Conservation (phyloP, 768 basidiomycete genomes). For the Coprinopsis cinerea region DNA sequence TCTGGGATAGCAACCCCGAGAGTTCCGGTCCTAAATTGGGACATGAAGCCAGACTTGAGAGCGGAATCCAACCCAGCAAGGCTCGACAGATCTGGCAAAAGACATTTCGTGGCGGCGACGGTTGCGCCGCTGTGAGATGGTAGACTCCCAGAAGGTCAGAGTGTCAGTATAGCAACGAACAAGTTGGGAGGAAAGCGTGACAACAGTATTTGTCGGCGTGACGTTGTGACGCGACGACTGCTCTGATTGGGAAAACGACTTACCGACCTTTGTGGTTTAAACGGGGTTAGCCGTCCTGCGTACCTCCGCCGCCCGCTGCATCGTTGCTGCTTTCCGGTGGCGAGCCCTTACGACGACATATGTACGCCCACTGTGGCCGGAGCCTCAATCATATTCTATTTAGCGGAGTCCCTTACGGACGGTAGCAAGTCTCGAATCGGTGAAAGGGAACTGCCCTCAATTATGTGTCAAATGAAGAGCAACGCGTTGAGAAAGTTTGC, state of each 20-base stretch:
- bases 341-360: no score
- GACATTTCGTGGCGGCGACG: background rate
- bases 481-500: no score
- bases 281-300: background rate
- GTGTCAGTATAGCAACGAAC: constrained; percentile 2
- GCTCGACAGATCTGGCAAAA: background rate
- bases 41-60: constrained; percentile 1
- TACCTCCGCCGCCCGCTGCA: background rate
- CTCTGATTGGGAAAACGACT: constrained; percentile 1
- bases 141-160: no score
- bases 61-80: background rate
- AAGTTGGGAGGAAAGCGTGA: background rate
- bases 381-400: no score
- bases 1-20: constrained; percentile 14
- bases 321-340: no score
- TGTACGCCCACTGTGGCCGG: no score
- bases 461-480: no score
- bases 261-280: constrained; percentile 5
- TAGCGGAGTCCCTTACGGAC: no score
- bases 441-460: no score
- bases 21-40: constrained; percentile 9
- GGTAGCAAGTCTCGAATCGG: no score
- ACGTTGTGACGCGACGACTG: constrained; percentile 1
- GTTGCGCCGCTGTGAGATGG: background rate
- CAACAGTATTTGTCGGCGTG: background rate